phyloP scores from a whole-genome alignment of 805 yeast genomes.

The Lipomyces chichibuensis region DNA sequence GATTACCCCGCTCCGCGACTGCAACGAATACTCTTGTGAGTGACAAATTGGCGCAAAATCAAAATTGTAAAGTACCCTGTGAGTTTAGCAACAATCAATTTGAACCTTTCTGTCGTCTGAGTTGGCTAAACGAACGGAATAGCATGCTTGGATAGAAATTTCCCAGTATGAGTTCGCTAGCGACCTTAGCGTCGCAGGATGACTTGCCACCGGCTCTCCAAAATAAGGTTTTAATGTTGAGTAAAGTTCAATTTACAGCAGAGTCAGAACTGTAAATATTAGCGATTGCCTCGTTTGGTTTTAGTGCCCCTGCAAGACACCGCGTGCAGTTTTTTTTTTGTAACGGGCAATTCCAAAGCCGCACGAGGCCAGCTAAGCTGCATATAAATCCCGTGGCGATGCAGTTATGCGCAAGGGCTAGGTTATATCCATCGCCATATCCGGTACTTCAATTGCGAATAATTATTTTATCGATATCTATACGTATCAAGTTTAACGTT shows the following conservation, averaged over 20 bases:
- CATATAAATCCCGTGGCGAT: too few species aligned
- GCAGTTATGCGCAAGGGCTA: neutral
- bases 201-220: neutral
- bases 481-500: too few species aligned
- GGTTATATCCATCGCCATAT: too few species aligned
- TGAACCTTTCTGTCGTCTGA: neutral
- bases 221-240: neutral
- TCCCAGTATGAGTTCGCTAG: too few species aligned
- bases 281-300: too few species aligned
- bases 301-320: too few species aligned
- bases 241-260: neutral
- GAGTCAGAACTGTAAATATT: neutral
- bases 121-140: neutral
- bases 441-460: too few species aligned
- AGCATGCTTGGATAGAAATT: neutral
- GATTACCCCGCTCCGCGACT: neutral
- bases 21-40: neutral
- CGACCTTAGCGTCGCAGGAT: neutral
- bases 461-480: too few species aligned
- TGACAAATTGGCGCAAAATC: neutral
- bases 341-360: too few species aligned
- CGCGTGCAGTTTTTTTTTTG: too few species aligned
- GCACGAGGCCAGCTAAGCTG: too few species aligned
- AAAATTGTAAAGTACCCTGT: neutral
- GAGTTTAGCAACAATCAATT: neutral